phyloP scores from a whole-genome alignment of 2,329 filamentous ascomycete species.

The Diaporthe ilicicola region DNA sequence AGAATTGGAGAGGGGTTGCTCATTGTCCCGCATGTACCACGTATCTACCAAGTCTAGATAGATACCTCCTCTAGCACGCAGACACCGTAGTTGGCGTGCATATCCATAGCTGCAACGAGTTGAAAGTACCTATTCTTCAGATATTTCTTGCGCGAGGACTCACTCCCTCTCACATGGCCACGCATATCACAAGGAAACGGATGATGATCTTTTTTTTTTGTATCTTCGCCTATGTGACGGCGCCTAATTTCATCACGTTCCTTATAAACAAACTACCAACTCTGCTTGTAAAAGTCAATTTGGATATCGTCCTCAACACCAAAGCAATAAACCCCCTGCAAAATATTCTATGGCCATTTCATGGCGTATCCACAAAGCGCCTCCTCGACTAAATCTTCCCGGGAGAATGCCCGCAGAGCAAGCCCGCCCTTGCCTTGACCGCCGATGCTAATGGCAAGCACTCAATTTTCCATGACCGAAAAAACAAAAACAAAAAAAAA shows the following conservation, averaged over 20 bases:
- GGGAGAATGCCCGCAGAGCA: neutral
- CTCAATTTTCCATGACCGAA: neutral
- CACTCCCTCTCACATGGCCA: neutral
- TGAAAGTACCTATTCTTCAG: neutral
- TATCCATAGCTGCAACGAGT: neutral
- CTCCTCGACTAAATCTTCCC: neutral
- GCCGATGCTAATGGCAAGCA: neutral
- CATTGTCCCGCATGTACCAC: neutral
- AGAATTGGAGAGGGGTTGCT: neutral
- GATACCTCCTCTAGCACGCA: neutral
- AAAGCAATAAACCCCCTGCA: neutral
- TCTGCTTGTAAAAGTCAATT: neutral
- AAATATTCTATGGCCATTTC: neutral
- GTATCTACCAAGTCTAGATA: too few relatives aligned
- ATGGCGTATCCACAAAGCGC: slow-evolving; percentile 2
- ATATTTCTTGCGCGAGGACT: neutral
- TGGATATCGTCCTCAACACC: slow-evolving; percentile 23
- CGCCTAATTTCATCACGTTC: neutral
- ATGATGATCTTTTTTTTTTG: neutral
- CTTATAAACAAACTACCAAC: neutral
- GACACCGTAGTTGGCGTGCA: neutral
- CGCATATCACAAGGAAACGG: neutral
- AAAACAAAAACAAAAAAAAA: slow-evolving; percentile 16
- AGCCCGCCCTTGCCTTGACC: neutral
- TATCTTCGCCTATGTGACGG: neutral